Conservation (phyloP, 2,329 filamentous ascomycete species). For the Pseudopyricularia javanii region DNA sequence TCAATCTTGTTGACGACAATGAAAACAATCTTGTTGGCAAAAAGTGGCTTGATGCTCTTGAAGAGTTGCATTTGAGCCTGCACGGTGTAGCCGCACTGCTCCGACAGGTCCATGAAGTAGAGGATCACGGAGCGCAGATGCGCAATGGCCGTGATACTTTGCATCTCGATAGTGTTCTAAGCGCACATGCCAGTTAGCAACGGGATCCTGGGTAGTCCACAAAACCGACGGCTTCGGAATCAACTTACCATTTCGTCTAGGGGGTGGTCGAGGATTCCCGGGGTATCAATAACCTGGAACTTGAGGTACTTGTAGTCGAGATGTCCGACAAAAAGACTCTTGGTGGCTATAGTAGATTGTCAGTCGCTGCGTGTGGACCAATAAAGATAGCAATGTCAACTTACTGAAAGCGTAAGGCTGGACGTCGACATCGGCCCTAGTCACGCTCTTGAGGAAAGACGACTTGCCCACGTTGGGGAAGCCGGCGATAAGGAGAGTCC, state of each 20-base stretch:
- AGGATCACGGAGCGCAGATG: slow-evolving; percentile 90
- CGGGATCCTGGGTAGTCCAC: background rate
- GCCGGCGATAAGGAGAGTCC: slow-evolving; percentile 90
- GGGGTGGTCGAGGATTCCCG: slow-evolving; percentile 95
- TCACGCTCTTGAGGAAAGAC: slow-evolving; percentile 85
- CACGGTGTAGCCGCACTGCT: slow-evolving; percentile 93
- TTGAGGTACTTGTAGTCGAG: slow-evolving; percentile 93
- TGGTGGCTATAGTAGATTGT: slow-evolving; percentile 45
- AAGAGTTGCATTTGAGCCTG: slow-evolving; percentile 89
- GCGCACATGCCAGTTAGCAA: background rate
- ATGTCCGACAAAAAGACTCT: slow-evolving; percentile 92
- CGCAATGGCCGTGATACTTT: slow-evolving; percentile 93
- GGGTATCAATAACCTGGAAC: slow-evolving; percentile 81
- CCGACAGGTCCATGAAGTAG: slow-evolving; percentile 96
- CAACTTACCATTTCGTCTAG: slow-evolving; percentile 74
- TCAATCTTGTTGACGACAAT: slow-evolving; percentile 98
- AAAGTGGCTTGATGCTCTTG: slow-evolving; percentile 91
- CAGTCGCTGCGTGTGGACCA: slow-evolving; percentile 25
- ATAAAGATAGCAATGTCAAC: background rate
- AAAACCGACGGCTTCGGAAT: background rate
- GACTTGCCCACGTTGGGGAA: slow-evolving; percentile 98
- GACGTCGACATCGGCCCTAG: slow-evolving; percentile 88
- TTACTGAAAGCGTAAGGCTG: slow-evolving; percentile 80
- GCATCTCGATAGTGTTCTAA: slow-evolving; percentile 93
- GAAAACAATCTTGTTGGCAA: slow-evolving; percentile 95